Evolutionary conservation across 768 basidiomycete genomes (phyloP), one percentile per base, ranked within the genome.

Genomic region (Suillus ampliporus): DNA sequence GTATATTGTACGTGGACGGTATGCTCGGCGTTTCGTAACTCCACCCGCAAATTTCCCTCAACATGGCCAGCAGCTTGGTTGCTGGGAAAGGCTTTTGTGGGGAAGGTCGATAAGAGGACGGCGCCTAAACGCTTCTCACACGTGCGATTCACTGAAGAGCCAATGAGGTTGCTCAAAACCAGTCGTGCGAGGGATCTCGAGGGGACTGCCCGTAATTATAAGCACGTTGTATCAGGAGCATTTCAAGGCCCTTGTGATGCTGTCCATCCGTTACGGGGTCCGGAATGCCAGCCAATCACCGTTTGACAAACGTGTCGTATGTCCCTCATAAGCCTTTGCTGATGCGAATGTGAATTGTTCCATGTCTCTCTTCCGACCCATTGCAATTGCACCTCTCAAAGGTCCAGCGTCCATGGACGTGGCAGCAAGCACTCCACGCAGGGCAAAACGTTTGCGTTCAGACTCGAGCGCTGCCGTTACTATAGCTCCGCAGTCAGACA

Each of bases 361-460:
- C 53, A 68, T 67, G 65, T 58, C 61, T 63, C 60, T 65, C 47
- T 66, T 73, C 37, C 71, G 70, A 23, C 65, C 68, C 56, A 70
- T 75, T 70, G 70, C 68, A 2, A 69, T 73, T 17, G 68, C 65
- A 23, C 50, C 50, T 34, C 47, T 43, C 44, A n/a, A 28, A 34
- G 61, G 56, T 46, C 58, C 41, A 35, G 35, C 47, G 14, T n/a
- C 43, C 44, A 74, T 68, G 67, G 70, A 70, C 60, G 0, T 67
- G n/a, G 61, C 73, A 1, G 80, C 72, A 0, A 69, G 74, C 34
- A 83, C 83, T 0, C 78, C 82, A 0, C 81, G 82, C 60, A 77
- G 75, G 28, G 81, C 79, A 10, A 84, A 84, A 65, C 82, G 82
- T 6, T 62, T 67, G 50, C 77, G 79, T 28, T 41, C 74, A 6